These are phyloP conservation scores for Vigna hirtella DNA, from an alignment of 306 rosid species.

Conservation along the genomic window DNA sequence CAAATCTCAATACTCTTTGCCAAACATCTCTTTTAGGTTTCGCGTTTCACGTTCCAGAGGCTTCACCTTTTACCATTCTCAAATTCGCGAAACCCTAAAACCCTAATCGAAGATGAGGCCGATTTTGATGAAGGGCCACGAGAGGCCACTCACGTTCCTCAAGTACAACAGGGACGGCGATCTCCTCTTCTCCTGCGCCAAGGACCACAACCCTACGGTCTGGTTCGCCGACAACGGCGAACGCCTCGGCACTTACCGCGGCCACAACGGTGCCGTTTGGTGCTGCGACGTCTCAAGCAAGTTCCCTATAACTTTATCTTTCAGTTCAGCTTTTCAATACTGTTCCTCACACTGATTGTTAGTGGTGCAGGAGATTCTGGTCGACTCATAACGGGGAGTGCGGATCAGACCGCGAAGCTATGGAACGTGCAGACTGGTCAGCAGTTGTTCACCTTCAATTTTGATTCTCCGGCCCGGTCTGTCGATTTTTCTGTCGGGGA, in stretches of 20 bases:
- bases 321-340: not conserved
- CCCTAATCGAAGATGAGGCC: conserved; percentile 71
- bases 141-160: conserved; percentile 90
- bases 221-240: conserved; percentile 99
- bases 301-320: not conserved
- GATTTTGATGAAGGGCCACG: conserved; percentile 96
- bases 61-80: not conserved
- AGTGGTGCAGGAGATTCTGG: conserved; percentile 61
- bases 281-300: conserved; percentile 89
- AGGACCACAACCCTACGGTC: conserved; percentile 86
- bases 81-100: not conserved
- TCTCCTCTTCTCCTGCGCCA: conserved; percentile 88
- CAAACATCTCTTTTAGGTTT: not conserved
- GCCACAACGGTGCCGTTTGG: conserved; percentile 98
- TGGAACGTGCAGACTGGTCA: conserved; percentile 88
- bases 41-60: not conserved
- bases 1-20: not conserved
- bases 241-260: conserved; percentile 87
- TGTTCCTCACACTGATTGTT: not conserved
- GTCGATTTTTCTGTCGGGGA: conserved; percentile 79
- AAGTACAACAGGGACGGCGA: conserved; percentile 92
- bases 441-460: conserved; percentile 72
- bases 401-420: conserved; percentile 78
- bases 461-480: conserved; percentile 77
- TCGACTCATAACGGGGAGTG: conserved; percentile 79